Percentiles rank a stretch among this genome's conserved stretches.
Evolutionary conservation across 73 alveolate species (phyloP).

Genomic region (Tetrahymena thermophila): DNA sequence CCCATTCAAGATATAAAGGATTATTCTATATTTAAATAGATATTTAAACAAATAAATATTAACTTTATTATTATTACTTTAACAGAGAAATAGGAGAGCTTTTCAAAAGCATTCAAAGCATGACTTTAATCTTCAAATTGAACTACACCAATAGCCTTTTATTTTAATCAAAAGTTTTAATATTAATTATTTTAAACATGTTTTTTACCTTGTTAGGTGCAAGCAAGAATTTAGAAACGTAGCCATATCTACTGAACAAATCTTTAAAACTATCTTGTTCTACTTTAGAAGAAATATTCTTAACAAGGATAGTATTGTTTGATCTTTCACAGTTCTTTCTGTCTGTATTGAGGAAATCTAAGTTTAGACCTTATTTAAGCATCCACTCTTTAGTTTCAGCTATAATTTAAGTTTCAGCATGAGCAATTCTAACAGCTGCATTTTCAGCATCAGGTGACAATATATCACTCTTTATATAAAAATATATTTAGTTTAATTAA

Average conservation of each 20-base stretch:
- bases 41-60: not conserved
- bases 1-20: conserved; percentile 80
- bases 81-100: conserved; percentile 64
- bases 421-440: conserved; percentile 85
- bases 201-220: conserved; percentile 69
- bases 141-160: conserved; percentile 77
- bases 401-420: conserved; percentile 87
- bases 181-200: not conserved
- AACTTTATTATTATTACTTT: conserved; percentile 32
- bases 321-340: conserved; percentile 78
- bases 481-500: not conserved
- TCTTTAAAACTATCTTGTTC: conserved; percentile 67
- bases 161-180: not conserved
- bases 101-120: conserved; percentile 86
- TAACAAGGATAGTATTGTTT: conserved; percentile 67
- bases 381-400: conserved; percentile 95
- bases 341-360: conserved; percentile 70
- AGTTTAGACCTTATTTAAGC: conserved; percentile 75
- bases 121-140: conserved; percentile 67
- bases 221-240: conserved; percentile 60
- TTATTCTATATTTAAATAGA: not conserved
- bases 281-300: conserved; percentile 73
- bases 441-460: conserved; percentile 77
- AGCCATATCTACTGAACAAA: conserved; percentile 82
- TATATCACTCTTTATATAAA: conserved; percentile 58